These are phyloP conservation scores for Lactarius deliciosus DNA, from an alignment of 768 basidiomycete genomes.

Conservation along the genomic window DNA sequence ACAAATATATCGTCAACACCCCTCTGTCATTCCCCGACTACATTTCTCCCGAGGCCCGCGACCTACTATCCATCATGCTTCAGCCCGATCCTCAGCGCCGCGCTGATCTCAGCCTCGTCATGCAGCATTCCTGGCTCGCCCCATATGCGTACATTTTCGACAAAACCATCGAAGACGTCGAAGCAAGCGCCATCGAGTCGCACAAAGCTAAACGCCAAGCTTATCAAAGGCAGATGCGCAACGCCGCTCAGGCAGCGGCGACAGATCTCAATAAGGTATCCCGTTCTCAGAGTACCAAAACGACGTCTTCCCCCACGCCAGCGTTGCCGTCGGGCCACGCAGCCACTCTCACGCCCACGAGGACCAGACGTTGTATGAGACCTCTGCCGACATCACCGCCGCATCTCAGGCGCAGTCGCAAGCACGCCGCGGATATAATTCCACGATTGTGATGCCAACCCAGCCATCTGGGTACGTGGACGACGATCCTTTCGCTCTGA, in stretches of 20 bases:
- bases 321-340: slow-evolving; percentile 37
- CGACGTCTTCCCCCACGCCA: slow-evolving; percentile 42
- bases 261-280: slow-evolving; percentile 37
- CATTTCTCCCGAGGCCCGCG: slow-evolving; percentile 77
- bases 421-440: slow-evolving; percentile 37
- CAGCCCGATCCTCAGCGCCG: slow-evolving; percentile 87
- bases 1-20: slow-evolving; percentile 98
- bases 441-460: slow-evolving; percentile 43
- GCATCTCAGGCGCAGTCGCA: slow-evolving; percentile 33
- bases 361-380: slow-evolving; percentile 55
- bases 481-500: slow-evolving; percentile 70
- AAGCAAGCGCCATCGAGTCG: slow-evolving; percentile 76
- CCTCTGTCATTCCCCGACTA: slow-evolving; percentile 97
- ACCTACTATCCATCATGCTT: slow-evolving; percentile 88
- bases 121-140: slow-evolving; percentile 85
- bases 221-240: slow-evolving; percentile 79
- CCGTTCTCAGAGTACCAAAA: slow-evolving; percentile 58
- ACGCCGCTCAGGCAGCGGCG: slow-evolving; percentile 41
- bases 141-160: slow-evolving; percentile 65
- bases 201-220: slow-evolving; percentile 81
- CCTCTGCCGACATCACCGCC: slow-evolving; percentile 58
- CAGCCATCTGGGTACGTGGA: slow-evolving; percentile 46
- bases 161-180: slow-evolving; percentile 73
- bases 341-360: slow-evolving; percentile 49
- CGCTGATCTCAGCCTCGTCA: slow-evolving; percentile 72